A percentile compares a stretch with the other conserved stretches of the same genome.
These are phyloP conservation scores for Polyplosphaeria fusca DNA, from an alignment of 495 filamentous ascomycete species.

Conservation along the genomic window DNA sequence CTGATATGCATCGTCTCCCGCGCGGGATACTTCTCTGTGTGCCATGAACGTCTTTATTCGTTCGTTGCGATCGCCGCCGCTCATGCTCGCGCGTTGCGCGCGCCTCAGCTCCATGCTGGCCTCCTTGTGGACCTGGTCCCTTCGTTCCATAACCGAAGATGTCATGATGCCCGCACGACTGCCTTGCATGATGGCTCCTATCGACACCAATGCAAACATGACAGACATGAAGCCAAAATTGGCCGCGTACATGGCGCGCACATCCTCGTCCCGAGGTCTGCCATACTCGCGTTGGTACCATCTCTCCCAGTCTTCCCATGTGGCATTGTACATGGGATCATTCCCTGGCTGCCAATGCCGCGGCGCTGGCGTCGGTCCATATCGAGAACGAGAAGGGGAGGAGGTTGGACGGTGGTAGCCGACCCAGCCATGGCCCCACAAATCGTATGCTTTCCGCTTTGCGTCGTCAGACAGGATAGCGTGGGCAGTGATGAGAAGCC, in stretches of 20 bases:
- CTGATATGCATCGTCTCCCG: slow-evolving; percentile 34
- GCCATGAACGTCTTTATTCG: slow-evolving; percentile 71
- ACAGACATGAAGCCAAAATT: slow-evolving; percentile 72
- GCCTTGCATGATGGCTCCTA: slow-evolving; percentile 67
- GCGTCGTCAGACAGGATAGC: slow-evolving; percentile 81
- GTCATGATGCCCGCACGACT: slow-evolving; percentile 60
- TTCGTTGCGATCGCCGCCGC: slow-evolving; percentile 53
- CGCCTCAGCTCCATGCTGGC: slow-evolving; percentile 59
- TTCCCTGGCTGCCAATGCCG: slow-evolving; percentile 34
- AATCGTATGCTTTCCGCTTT: slow-evolving; percentile 78
- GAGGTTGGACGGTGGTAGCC: slow-evolving; percentile 37
- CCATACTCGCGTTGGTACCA: slow-evolving; percentile 59
- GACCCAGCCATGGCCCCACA: slow-evolving; percentile 76
- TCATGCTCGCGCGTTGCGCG: slow-evolving; percentile 51
- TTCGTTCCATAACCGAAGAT: slow-evolving; percentile 56
- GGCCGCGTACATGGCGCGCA: slow-evolving; percentile 57
- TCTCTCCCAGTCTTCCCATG: slow-evolving; percentile 97
- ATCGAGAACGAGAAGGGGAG: slow-evolving; percentile 1
- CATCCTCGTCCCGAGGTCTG: slow-evolving; percentile 42
- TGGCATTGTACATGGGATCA: slow-evolving; percentile 73
- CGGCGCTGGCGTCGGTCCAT: not conserved
- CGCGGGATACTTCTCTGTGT: slow-evolving; percentile 19
- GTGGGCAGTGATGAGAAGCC: slow-evolving; percentile 80
- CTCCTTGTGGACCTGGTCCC: slow-evolving; percentile 59
- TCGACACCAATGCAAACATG: slow-evolving; percentile 59